phyloP scores from a whole-genome alignment of 164 flowering plant species.

The Sextonia rubra region DNA sequence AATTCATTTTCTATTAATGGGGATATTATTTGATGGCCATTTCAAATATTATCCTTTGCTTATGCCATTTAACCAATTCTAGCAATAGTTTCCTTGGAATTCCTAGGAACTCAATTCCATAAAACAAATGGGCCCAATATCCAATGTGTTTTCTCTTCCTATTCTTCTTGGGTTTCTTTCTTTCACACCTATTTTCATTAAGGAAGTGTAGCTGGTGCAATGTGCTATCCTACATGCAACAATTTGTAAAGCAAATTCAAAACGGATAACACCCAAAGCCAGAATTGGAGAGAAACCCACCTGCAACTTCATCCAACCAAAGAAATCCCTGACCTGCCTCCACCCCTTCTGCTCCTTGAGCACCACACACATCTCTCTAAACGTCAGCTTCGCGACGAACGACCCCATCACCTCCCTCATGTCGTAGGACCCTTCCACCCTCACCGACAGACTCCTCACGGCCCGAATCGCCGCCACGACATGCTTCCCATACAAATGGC shows the following conservation, averaged over 20 bases:
- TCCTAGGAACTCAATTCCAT: no score
- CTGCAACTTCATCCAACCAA: conserved; percentile 98
- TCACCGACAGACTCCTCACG: conserved; percentile 51
- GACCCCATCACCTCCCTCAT: conserved; percentile 75
- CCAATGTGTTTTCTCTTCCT: no score
- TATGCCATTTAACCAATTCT: no score
- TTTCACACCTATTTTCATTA: no score
- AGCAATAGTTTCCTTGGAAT: no score
- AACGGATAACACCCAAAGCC: not conserved
- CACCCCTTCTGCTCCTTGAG: conserved; percentile 91
- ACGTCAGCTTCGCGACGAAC: conserved; percentile 69
- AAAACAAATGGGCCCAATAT: no score
- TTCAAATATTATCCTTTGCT: no score
- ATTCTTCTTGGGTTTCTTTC: no score
- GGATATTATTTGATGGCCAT: no score
- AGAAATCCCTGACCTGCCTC: conserved; percentile 80
- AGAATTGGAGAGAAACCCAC: conserved; percentile 20
- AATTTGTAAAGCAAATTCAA: not conserved
- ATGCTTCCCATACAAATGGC: conserved; percentile 81
- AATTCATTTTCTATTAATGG: no score
- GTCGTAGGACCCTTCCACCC: conserved; percentile 50
- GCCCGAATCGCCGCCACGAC: conserved; percentile 77
- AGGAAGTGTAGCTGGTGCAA: no score
- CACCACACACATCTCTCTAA: conserved; percentile 87
- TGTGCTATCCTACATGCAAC: no score